Conservation (phyloP, 148 eudicot genomes). For the Fagopyrum esculentum region DNA sequence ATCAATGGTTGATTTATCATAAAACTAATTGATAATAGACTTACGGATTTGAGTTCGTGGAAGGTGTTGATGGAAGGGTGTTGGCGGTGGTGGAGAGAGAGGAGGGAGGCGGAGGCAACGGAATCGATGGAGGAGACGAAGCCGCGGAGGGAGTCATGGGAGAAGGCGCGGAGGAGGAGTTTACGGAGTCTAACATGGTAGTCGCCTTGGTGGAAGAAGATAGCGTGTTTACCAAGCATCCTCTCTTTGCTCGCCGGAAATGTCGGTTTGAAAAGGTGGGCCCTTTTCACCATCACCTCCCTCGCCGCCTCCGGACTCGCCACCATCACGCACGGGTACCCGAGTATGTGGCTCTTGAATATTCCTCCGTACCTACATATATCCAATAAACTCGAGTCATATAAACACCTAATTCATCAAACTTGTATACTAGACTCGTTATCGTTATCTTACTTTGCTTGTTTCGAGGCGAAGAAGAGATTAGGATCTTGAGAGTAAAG, state of each 20-base stretch:
- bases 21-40: conserved; percentile 3
- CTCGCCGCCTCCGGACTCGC: conserved; percentile 84
- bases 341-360: conserved; percentile 79
- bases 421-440: too few species aligned
- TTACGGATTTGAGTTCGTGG: conserved; percentile 83
- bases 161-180: conserved; percentile 72
- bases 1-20: not conserved
- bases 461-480: conserved; percentile 78
- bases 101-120: conserved; percentile 38
- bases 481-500: conserved; percentile 84
- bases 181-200: conserved; percentile 67
- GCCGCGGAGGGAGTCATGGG: conserved; percentile 47
- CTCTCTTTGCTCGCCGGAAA: conserved; percentile 94
- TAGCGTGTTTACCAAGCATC: conserved; percentile 90
- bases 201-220: conserved; percentile 86
- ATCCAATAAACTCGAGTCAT: not conserved
- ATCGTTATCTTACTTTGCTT: conserved; percentile 34
- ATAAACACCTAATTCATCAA: too few species aligned
- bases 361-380: conserved; percentile 61
- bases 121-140: conserved; percentile 55
- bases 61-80: conserved; percentile 48
- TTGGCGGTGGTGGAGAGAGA: conserved; percentile 16
- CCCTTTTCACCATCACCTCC: conserved; percentile 52
- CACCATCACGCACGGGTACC: conserved; percentile 88
- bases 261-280: conserved; percentile 86